phyloP scores from a whole-genome alignment of 2,329 filamentous ascomycete genomes.

The Calonectria pauciramosa region DNA sequence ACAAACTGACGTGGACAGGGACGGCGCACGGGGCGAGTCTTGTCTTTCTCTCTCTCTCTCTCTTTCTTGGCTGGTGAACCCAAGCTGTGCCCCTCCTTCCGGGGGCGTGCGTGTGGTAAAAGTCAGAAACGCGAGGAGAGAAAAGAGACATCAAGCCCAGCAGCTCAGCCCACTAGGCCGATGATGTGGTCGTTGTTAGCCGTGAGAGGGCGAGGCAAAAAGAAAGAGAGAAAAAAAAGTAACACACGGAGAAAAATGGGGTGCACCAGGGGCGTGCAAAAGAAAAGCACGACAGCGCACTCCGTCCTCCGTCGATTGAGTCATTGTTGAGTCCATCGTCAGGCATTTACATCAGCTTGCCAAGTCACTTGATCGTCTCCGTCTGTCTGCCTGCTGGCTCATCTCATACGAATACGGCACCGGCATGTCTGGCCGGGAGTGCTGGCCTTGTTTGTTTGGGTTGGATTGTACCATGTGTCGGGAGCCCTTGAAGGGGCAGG shows the following conservation, averaged over 20 bases:
- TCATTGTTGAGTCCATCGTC: slow-evolving; percentile 8
- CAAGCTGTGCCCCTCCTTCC: background rate
- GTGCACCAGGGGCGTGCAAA: background rate
- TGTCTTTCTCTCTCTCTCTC: background rate
- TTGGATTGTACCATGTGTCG: background rate
- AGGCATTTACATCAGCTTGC: background rate
- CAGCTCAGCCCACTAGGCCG: background rate
- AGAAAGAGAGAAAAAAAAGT: background rate
- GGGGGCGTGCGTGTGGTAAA: background rate
- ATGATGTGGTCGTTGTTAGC: slow-evolving; percentile 14
- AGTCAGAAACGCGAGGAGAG: background rate
- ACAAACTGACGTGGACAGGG: slow-evolving; percentile 10
- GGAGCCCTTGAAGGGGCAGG: background rate
- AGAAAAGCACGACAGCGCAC: background rate
- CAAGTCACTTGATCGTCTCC: slow-evolving; percentile 18
- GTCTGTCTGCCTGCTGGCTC: slow-evolving; percentile 8
- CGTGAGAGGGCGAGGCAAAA: background rate
- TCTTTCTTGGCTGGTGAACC: background rate
- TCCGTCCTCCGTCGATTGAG: slow-evolving; percentile 11
- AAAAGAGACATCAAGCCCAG: slow-evolving; percentile 4
- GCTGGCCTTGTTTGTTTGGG: slow-evolving; percentile 9
- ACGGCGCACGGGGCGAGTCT: background rate
- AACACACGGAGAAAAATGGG: background rate
- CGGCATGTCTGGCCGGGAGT: slow-evolving; percentile 36
- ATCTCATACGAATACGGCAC: slow-evolving; percentile 39